phyloP scores from a whole-genome alignment of 441 rosid genomes.

The Pelargonium australe region DNA sequence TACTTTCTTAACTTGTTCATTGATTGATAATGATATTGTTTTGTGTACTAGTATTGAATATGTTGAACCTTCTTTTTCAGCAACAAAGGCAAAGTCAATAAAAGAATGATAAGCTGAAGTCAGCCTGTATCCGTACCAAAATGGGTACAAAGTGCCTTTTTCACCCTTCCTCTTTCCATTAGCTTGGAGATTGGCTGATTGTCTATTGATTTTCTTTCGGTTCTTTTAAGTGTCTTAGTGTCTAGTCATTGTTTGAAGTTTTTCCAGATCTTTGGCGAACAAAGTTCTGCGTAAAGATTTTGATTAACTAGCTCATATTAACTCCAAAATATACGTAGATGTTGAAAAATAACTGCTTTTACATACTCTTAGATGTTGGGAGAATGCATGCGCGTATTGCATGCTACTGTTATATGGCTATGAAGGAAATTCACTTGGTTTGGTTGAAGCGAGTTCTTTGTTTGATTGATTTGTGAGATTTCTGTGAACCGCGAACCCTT shows the following conservation, averaged over 20 bases:
- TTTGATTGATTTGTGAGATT: not conserved
- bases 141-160: slow-evolving; percentile 2
- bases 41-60: slow-evolving; percentile 15
- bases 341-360: not conserved
- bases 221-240: not conserved
- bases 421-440: not conserved
- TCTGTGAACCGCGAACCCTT: not conserved
- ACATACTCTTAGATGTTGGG: not conserved
- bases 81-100: slow-evolving; percentile 15
- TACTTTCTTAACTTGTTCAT: slow-evolving; percentile 23
- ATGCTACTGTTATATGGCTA: not conserved
- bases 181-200: not conserved
- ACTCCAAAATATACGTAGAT: not conserved
- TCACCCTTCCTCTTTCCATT: not conserved
- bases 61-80: slow-evolving; percentile 6
- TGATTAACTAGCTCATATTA: not conserved
- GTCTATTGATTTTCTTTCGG: not conserved
- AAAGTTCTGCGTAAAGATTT: too few relatives aligned
- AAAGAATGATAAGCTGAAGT: slow-evolving; percentile 3
- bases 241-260: not conserved
- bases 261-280: not conserved
- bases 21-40: slow-evolving; percentile 12
- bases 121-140: not conserved
- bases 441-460: not conserved
- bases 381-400: not conserved